Base-by-base conservation (phyloP, 257 asterid genomes). In the Forsythia suspensa region DNA sequence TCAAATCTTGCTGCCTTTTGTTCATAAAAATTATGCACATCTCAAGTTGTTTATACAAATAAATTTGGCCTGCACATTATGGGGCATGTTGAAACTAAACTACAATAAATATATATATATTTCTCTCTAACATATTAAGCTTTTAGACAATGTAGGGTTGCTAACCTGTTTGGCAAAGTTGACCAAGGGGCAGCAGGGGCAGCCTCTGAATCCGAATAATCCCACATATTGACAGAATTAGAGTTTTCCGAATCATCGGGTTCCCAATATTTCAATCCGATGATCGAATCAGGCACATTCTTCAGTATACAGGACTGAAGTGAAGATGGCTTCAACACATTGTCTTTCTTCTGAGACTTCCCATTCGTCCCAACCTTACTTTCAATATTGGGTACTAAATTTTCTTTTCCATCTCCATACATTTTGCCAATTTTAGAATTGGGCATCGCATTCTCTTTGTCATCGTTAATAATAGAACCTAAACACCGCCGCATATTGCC, bases 171-270 rank as follows among this genome's bases (percentile, higher is more conserved):
- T 21, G 97, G 97, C 80, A 93, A 77, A 68, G 91, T 90, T 59
- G 99, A 91, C 99, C 99, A 95, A 0, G 99, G 94, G 2, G 99
- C 90, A 76, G 91, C 99, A 0, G 98, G 99, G 2, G 96, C 97
- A 42, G 97, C 83, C 76, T 95, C 99, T 0, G 98, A 89, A 84
- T 95, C 99, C 0, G 98, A 93, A 70, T 88, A 84, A 67, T 92
- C 97, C 99, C 99, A 95, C 36, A 90, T 85, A 13, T 92, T 85
- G 20, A 61, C 89, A 2, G 97, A 87, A 61, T 82, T 85, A 0
- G 88, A 36, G n/a, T 76, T 88, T 0, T 82, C 96, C 2, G 86
- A 81, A 80, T 90, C 93, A 34, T 61, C 24, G 0, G 71, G 46
- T 2, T 80, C 90, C 89, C 89, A 83, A 61, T 79, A 77, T 83